These are phyloP conservation scores for Fistulinella cinereoalba DNA, from an alignment of 1,284 basidiomycete genomes.

Conservation along the genomic window DNA sequence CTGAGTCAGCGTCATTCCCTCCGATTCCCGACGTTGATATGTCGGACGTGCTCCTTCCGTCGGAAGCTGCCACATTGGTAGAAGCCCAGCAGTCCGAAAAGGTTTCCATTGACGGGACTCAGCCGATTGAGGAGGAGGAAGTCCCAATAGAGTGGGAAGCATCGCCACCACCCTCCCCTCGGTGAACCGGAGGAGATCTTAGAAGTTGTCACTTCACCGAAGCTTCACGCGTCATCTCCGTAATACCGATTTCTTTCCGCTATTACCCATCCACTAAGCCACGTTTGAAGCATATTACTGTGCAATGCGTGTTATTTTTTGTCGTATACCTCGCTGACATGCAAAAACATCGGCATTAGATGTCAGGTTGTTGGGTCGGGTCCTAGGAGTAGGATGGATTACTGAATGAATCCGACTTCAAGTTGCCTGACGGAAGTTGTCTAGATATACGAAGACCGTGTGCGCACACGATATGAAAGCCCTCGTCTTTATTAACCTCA, in stretches of 20 bases:
- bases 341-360: too few species aligned
- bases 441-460: too few species aligned
- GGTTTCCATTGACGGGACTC: conserved; percentile 18
- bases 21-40: conserved; percentile 22
- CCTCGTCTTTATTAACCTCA: too few species aligned
- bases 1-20: conserved; percentile 2
- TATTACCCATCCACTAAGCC: too few species aligned
- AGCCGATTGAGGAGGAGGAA: conserved; percentile 30
- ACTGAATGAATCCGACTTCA: too few species aligned
- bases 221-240: not conserved
- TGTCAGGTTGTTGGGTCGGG: too few species aligned
- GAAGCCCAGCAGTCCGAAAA: conserved; percentile 16
- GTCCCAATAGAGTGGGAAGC: conserved; percentile 32
- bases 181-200: not conserved
- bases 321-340: too few species aligned
- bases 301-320: too few species aligned
- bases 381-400: too few species aligned
- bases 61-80: conserved; percentile 20
- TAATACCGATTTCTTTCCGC: not conserved
- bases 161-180: conserved; percentile 27
- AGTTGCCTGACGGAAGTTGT: too few species aligned
- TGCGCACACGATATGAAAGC: too few species aligned
- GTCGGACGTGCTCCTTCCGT: conserved; percentile 13
- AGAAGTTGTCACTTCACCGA: not conserved
- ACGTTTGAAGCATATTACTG: too few species aligned